Base-by-base conservation (phyloP, 805 yeast species). In the Metschnikowia orientalis region DNA sequence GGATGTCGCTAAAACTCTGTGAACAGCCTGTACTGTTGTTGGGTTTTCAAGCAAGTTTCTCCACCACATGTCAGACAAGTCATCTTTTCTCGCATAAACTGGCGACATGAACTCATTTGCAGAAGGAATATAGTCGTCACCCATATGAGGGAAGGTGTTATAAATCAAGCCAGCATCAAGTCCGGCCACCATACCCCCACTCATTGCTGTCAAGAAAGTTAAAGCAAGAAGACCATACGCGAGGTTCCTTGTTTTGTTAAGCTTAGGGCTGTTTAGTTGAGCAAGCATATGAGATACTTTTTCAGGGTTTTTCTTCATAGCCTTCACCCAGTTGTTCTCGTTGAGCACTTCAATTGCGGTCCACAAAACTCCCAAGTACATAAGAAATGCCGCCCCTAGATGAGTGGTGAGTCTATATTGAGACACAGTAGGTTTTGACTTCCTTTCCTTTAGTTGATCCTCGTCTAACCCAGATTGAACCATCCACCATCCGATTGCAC, bases 401-500 rank as follows among this genome's bases (percentile, higher is more conserved):
- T 92, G 98, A 1, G 97, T 80, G 2, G 97, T 88, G 33, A 92
- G 69, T 57, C 98, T 75, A 55, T 92, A 92, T 53, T 86, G 97
- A 4, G 96, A 85, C 3, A 92, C 98, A 0, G 98, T 87, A n/a
- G 98, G 98, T 54, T 90, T 94, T 1, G 95, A 79, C 28, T 75
- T 82, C 55, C 95, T 74, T 44, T 81, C 88, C 14, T 72, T 73
- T 29, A 92, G 65, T 51, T 81, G 81, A 26, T 80, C 72, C 51
- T 81, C 82, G 54, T 88, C 95, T 35, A 92, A 70, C 18, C 98
- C 98, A 7, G 96, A 86, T 50, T 84, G 79, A 32, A 92, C 98
- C 98, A 92, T 92, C 99, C 99, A 92, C 98, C 98, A 92, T 19
- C 98, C 98, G 45, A 92, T 81, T 33, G 81, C 83, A 33, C 98